These are phyloP conservation scores for Diutina mesorugosa DNA, from an alignment of 1,139 yeast genomes.

Conservation along the genomic window DNA sequence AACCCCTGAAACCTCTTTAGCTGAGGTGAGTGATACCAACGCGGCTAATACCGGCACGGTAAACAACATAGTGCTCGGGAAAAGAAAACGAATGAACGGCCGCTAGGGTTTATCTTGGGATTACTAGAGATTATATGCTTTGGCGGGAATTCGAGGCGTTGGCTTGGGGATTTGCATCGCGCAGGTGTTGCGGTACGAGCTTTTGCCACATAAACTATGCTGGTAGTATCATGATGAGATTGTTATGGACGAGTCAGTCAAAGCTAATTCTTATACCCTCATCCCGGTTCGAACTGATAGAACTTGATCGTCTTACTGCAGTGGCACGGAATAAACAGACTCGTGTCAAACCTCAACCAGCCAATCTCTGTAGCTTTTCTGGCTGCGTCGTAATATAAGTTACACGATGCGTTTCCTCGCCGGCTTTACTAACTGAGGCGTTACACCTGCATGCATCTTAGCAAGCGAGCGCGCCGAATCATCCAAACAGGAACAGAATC, in stretches of 20 bases:
- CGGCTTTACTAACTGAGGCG: neutral
- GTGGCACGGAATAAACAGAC: neutral
- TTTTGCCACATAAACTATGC: too few species aligned
- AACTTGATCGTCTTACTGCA: neutral
- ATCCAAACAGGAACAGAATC: neutral
- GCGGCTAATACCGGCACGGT: neutral
- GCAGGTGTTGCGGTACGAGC: neutral
- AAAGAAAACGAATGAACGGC: neutral
- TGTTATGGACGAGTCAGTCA: too few species aligned
- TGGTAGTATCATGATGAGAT: neutral
- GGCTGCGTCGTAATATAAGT: neutral
- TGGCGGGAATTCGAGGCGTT: neutral
- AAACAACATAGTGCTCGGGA: neutral
- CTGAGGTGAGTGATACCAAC: neutral
- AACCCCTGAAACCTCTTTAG: neutral
- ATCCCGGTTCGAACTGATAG: neutral
- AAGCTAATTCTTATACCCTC: neutral
- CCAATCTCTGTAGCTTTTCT: neutral
- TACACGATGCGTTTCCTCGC: neutral
- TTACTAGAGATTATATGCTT: neutral
- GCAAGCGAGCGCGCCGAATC: neutral
- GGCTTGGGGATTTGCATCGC: neutral
- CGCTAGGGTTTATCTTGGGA: neutral
- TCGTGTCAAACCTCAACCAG: neutral
- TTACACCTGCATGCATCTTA: neutral